phyloP scores from a whole-genome alignment of 306 rosid genomes.

The Malus sieversii region DNA sequence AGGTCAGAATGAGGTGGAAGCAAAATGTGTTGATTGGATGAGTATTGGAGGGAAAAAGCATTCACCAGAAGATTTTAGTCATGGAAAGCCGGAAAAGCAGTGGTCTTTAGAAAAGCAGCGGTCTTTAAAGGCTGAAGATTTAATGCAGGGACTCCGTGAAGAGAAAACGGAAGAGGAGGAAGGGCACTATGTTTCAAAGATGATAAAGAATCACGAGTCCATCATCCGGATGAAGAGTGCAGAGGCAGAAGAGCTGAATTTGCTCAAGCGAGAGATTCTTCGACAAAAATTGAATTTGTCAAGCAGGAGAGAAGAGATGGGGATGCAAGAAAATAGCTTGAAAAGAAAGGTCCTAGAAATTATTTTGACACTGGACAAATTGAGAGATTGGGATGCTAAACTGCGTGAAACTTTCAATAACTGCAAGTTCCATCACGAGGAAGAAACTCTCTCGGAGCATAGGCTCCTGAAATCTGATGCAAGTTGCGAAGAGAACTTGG shows the following conservation, averaged over 20 bases:
- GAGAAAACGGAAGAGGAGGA: constrained; percentile 30
- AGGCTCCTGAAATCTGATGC: constrained; percentile 8
- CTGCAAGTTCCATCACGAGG: neutral
- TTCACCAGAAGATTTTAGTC: constrained; percentile 20
- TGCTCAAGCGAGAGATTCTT: constrained; percentile 25
- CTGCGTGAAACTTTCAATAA: constrained; percentile 9
- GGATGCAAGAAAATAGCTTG: constrained; percentile 5
- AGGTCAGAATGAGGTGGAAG: constrained; percentile 20
- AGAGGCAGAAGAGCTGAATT: constrained; percentile 44
- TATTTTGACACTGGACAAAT: constrained; percentile 32
- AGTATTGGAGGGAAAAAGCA: constrained; percentile 4
- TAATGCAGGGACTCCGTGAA: constrained; percentile 3
- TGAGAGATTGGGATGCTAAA: constrained; percentile 33
- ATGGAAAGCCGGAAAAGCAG: neutral
- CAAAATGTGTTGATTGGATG: constrained; percentile 16
- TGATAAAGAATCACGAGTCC: constrained; percentile 60
- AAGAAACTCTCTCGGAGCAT: constrained; percentile 9
- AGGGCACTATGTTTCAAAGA: constrained; percentile 48
- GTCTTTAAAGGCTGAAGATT: constrained; percentile 18
- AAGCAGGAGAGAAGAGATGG: constrained; percentile 26
- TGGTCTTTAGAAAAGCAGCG: neutral
- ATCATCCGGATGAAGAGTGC: constrained; percentile 46
- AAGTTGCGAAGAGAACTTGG: constrained; percentile 5
- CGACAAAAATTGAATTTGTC: constrained; percentile 29
- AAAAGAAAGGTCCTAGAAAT: constrained; percentile 35